These are phyloP conservation scores for Pythium angustatum DNA, from an alignment of 352 stramenopile genomes.

Conservation along the genomic window DNA sequence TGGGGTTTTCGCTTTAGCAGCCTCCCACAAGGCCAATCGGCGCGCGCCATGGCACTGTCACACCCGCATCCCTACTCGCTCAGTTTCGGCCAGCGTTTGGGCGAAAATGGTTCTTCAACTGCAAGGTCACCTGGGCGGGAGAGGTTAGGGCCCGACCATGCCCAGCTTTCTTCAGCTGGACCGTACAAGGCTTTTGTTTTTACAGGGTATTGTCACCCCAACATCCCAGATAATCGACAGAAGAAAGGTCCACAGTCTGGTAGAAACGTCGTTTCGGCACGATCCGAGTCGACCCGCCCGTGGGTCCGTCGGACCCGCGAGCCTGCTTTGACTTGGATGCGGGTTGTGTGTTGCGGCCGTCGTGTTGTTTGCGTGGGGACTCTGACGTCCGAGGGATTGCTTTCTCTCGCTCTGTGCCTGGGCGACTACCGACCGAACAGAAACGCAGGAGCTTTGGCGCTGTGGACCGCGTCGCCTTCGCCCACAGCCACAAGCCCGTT, in stretches of 20 bases:
- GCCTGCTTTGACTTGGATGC: conserved; percentile 4
- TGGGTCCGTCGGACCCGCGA: neutral
- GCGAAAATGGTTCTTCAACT: conserved; percentile 25
- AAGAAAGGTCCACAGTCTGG: conserved; percentile 1
- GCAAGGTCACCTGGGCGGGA: conserved; percentile 17
- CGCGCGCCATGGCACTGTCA: conserved; percentile 5
- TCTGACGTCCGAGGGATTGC: conserved; percentile 14
- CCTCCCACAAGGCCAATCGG: neutral
- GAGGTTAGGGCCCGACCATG: conserved; percentile 20
- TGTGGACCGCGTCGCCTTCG: neutral
- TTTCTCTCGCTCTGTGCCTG: conserved; percentile 8
- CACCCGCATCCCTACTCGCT: conserved; percentile 6
- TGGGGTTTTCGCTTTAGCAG: conserved; percentile 1
- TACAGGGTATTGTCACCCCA: conserved; percentile 11
- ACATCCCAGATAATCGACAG: conserved; percentile 20
- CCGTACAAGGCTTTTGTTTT: too few relatives aligned
- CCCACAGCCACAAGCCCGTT: conserved; percentile 12
- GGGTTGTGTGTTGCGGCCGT: conserved; percentile 23
- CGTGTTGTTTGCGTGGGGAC: conserved; percentile 21
- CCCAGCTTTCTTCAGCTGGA: too few relatives aligned
- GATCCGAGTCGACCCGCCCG: neutral
- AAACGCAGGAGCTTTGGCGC: neutral
- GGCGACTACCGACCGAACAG: conserved; percentile 12
- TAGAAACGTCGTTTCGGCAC: neutral
- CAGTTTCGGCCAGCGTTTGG: neutral